phyloP scores from a whole-genome alignment of 2,329 filamentous ascomycete genomes.

The Fonsecaea erecta region DNA sequence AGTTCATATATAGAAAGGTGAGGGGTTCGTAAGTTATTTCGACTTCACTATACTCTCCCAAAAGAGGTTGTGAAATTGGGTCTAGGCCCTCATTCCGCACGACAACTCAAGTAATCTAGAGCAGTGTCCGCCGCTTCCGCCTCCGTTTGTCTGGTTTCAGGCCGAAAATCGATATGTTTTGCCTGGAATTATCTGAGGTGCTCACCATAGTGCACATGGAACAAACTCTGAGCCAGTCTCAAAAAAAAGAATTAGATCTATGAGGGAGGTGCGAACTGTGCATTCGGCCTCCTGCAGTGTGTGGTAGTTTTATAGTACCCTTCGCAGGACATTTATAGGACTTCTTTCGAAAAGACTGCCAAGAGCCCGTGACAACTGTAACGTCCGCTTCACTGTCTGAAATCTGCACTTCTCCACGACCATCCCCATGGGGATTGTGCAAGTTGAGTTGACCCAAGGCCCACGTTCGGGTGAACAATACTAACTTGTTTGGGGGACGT shows the following conservation, averaged over 20 bases:
- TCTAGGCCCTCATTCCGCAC: not conserved
- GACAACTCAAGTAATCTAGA: not conserved
- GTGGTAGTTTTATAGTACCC: not conserved
- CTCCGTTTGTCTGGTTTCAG: not conserved
- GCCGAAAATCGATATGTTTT: too few species aligned
- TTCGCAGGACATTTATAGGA: not conserved
- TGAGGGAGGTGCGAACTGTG: not conserved
- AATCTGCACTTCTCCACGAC: not conserved
- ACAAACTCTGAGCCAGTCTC: too few species aligned
- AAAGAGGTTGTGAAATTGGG: not conserved
- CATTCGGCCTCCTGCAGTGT: not conserved
- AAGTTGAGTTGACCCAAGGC: not conserved
- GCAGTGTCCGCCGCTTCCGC: not conserved
- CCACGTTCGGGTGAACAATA: not conserved
- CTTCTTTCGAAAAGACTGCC: not conserved
- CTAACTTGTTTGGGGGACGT: not conserved
- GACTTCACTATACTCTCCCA: not conserved
- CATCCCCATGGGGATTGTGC: not conserved
- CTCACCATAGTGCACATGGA: too few species aligned
- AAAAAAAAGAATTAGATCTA: too few species aligned
- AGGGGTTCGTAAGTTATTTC: not conserved
- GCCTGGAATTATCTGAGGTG: too few species aligned
- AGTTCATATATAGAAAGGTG: not conserved
- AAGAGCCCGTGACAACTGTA: not conserved
- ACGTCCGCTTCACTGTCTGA: not conserved